phyloP scores from a whole-genome alignment of 106 monocot genomes.

The Dendrobium nobile region DNA sequence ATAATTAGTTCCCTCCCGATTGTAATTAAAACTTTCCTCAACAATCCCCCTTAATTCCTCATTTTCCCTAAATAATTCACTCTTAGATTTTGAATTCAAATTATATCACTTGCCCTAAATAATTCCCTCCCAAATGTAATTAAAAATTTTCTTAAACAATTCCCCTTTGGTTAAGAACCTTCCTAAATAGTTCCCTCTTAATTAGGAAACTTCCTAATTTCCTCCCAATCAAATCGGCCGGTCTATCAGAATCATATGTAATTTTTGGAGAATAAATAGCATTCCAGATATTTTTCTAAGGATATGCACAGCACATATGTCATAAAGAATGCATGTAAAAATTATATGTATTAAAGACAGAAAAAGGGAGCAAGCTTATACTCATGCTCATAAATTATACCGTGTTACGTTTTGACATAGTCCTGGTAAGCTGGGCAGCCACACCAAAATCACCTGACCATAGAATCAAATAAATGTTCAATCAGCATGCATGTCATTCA shows the following conservation, averaged over 20 bases:
- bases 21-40: too few species aligned
- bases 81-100: too few species aligned
- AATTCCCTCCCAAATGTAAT: too few species aligned
- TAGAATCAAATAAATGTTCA: conserved; percentile 16
- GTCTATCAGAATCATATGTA: background rate
- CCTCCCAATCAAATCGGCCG: too few species aligned
- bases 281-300: background rate
- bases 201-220: too few species aligned
- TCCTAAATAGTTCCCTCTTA: too few species aligned
- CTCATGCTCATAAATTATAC: conserved; percentile 27
- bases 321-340: background rate
- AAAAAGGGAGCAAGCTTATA: background rate
- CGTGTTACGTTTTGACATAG: conserved; percentile 99
- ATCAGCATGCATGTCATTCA: background rate
- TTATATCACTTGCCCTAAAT: too few species aligned
- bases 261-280: background rate
- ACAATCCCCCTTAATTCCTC: too few species aligned
- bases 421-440: conserved; percentile 97
- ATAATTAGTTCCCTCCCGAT: too few species aligned
- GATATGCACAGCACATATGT: background rate
- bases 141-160: too few species aligned
- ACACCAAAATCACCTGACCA: conserved; percentile 97
- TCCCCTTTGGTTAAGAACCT: too few species aligned
- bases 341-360: background rate
- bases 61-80: too few species aligned